Conservation (phyloP, 345 rosid genomes). For the Hirschfeldia incana region DNA sequence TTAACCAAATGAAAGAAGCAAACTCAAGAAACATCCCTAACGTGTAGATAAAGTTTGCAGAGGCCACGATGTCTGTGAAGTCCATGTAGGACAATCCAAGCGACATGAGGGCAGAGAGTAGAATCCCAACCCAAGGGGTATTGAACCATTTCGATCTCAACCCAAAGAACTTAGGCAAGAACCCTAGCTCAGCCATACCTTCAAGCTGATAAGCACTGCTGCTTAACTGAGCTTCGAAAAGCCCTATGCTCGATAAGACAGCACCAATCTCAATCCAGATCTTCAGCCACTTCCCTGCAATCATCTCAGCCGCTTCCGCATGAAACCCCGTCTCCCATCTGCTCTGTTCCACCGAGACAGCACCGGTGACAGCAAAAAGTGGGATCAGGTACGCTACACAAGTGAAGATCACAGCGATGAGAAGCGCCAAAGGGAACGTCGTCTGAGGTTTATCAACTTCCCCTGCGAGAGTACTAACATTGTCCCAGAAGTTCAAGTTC, state of each 20-base stretch:
- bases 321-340: conserved; percentile 72
- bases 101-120: conserved; percentile 50
- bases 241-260: conserved; percentile 66
- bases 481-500: conserved; percentile 96
- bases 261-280: conserved; percentile 73
- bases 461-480: conserved; percentile 80
- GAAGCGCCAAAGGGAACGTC: conserved; percentile 68
- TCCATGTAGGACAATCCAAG: conserved; percentile 56
- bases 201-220: conserved; percentile 71
- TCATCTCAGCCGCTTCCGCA: conserved; percentile 69
- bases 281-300: conserved; percentile 80
- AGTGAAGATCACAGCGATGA: conserved; percentile 72
- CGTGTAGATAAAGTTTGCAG: conserved; percentile 70
- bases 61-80: conserved; percentile 56
- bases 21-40: conserved; percentile 78
- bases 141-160: conserved; percentile 59
- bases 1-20: conserved; percentile 64
- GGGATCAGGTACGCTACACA: conserved; percentile 78
- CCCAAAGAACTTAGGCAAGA: conserved; percentile 56
- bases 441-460: conserved; percentile 73
- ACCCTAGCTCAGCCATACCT: conserved; percentile 78
- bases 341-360: conserved; percentile 57
- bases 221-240: conserved; percentile 83
- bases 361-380: conserved; percentile 78
- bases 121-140: conserved; percentile 86